Evolutionary conservation across 192 early-diverging fungal species (phyloP).

Genomic region (Coemansia sp.): DNA sequence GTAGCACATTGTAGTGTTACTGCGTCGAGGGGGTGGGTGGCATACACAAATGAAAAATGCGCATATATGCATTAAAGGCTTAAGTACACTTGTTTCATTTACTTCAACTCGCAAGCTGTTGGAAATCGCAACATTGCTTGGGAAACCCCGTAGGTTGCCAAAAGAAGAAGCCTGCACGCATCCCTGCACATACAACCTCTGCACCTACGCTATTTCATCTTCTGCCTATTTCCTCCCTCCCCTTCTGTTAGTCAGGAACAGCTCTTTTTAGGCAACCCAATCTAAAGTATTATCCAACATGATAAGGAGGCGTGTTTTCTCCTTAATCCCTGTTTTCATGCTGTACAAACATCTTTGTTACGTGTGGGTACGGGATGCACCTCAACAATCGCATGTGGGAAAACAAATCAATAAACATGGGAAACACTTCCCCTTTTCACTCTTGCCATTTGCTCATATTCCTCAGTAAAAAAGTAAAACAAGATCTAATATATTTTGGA

Average conservation of each 20-base stretch:
- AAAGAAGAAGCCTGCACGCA: not conserved
- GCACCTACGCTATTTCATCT: not conserved
- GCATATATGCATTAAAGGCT: not conserved
- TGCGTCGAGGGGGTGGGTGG: not conserved
- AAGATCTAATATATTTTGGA: not conserved
- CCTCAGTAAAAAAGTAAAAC: not conserved
- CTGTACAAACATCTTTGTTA: conserved; percentile 1
- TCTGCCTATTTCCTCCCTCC: no score
- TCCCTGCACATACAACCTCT: not conserved
- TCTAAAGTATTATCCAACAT: not conserved
- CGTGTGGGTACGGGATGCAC: conserved; percentile 3
- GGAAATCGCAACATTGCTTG: not conserved
- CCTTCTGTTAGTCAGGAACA: no score
- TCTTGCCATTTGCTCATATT: not conserved
- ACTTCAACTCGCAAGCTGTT: not conserved
- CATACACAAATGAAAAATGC: not conserved
- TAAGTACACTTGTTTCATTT: not conserved
- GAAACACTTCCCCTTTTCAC: not conserved
- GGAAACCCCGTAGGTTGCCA: not conserved
- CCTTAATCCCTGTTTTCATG: not conserved
- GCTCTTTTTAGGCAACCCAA: no score
- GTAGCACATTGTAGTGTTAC: conserved; percentile 11
- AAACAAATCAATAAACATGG: not conserved
- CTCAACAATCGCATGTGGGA: not conserved
- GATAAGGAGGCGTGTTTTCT: not conserved